phyloP scores from a whole-genome alignment of 306 rosid species.

The Ochetophila trinervis region DNA sequence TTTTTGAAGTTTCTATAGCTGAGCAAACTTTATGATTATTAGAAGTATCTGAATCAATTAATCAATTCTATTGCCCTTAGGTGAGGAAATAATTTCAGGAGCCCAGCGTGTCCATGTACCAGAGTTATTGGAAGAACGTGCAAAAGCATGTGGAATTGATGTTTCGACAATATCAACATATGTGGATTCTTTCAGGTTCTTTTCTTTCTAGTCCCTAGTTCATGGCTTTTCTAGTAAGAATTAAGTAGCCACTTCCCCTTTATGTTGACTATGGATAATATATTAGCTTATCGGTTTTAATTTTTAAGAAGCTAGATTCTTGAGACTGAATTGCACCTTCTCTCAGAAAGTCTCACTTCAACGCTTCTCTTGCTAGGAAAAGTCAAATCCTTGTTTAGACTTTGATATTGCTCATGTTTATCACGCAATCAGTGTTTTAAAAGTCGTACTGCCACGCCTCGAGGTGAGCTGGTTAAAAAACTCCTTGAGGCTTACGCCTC shows the following conservation, averaged over 20 bases:
- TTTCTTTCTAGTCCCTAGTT: background rate
- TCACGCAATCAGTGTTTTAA: too few species aligned
- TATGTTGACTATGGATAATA: background rate
- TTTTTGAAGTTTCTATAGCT: too few species aligned
- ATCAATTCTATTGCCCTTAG: constrained; percentile 32
- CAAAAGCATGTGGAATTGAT: constrained; percentile 73
- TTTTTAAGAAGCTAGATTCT: background rate
- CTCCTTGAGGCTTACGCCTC: too few species aligned
- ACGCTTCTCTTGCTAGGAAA: too few species aligned
- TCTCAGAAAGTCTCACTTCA: background rate
- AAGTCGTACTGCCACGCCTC: too few species aligned
- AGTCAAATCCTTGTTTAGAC: too few species aligned
- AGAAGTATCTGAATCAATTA: background rate
- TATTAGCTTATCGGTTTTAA: background rate
- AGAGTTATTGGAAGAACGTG: constrained; percentile 72
- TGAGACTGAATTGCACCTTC: background rate
- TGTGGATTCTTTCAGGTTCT: constrained; percentile 85
- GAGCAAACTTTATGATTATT: background rate
- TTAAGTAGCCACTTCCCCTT: background rate
- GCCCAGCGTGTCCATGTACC: constrained; percentile 88
- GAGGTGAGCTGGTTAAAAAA: too few species aligned
- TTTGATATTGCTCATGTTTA: too few species aligned
- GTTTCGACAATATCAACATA: constrained; percentile 68
- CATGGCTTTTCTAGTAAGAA: background rate
- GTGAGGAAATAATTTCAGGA: constrained; percentile 98